Evolutionary conservation across 306 rosid genomes (phyloP).

Genomic region (Hippophae tibetana): DNA sequence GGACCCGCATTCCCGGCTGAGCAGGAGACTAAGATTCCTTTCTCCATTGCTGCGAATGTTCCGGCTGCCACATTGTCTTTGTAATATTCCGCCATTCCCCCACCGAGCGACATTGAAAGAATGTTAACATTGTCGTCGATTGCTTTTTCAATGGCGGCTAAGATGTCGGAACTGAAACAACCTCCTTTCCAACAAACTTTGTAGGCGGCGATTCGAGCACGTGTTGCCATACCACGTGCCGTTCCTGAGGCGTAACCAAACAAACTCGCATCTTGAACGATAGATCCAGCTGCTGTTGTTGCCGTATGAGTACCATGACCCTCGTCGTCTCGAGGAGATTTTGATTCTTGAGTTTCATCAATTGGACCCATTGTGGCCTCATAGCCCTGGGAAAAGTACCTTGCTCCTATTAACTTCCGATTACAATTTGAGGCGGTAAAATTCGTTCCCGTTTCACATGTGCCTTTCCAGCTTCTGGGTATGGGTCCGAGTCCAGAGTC

Average conservation of each 20-base stretch:
- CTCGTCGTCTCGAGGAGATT: conserved; percentile 56
- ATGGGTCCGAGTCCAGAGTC: conserved; percentile 50
- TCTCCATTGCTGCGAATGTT: conserved; percentile 50
- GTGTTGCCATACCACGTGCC: conserved; percentile 63
- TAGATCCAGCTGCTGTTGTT: conserved; percentile 60
- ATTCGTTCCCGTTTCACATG: conserved; percentile 40
- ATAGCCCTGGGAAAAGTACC: conserved; percentile 43
- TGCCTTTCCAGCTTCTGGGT: conserved; percentile 60
- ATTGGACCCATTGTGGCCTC: conserved; percentile 40
- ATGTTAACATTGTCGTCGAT: conserved; percentile 52
- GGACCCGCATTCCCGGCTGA: conserved; percentile 77
- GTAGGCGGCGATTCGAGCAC: conserved; percentile 55
- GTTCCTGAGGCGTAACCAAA: conserved; percentile 56
- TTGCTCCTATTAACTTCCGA: conserved; percentile 59
- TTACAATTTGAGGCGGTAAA: conserved; percentile 54
- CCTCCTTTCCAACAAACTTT: conserved; percentile 59
- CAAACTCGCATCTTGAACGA: conserved; percentile 52
- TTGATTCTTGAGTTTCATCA: conserved; percentile 33
- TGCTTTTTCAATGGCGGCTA: conserved; percentile 62
- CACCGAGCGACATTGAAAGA: conserved; percentile 64
- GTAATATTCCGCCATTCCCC: conserved; percentile 21
- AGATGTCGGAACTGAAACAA: conserved; percentile 43
- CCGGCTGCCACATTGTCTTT: conserved; percentile 44
- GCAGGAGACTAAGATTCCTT: conserved; percentile 49
- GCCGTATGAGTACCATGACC: conserved; percentile 80